Evolutionary conservation across 202 grass and related monocot species (phyloP), one percentile per base, ranked within the genome.

Genomic region (Musa balbisiana): DNA sequence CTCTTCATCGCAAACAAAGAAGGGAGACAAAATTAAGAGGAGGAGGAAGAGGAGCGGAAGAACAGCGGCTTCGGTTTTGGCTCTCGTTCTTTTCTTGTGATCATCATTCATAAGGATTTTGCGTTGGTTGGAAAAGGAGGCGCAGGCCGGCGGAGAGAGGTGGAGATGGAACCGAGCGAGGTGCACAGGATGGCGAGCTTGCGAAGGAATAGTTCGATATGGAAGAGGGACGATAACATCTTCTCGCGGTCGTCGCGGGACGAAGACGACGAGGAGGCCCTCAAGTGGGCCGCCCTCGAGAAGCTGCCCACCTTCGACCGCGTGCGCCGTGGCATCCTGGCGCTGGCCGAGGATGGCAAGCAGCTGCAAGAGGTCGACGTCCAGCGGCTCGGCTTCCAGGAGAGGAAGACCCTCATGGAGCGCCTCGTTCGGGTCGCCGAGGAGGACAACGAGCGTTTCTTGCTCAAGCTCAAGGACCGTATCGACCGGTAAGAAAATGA

Each of bases 251-350:
- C 91, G 72, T 79, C 86, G 77, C 78, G 73, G 17, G 95, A 92
- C 27, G 89, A 99, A 50, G 89, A 99, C 68, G 95, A 99, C 75
- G 95, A 99, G 80, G 91, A 94, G 85, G 91, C 95, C 49, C 78
- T 99, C 71, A 76, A 75, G 75, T 99, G 95, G 95, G 95, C 95
- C 19, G 95, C 95, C 69, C 81, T 99, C 21, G 95, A 99, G 91
- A 88, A 85, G 66, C 88, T 98, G n/a, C 95, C 95, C 6, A 98
- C 95, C 8, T 88, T 64, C 65, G 85, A 88, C 77, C 85, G 95
- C 3, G 64, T 94, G 67, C 87, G 82, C 26, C 79, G 79, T 1
- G 91, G 87, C 13, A 92, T 98, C 8, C 71, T 94, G 19, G 51
- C 79, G 19, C 84, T 81, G 10, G 10, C 75, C 1, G 83, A 83